These are phyloP conservation scores for Boletus rufocinnamomeus DNA, from an alignment of 768 basidiomycete genomes.

Conservation along the genomic window DNA sequence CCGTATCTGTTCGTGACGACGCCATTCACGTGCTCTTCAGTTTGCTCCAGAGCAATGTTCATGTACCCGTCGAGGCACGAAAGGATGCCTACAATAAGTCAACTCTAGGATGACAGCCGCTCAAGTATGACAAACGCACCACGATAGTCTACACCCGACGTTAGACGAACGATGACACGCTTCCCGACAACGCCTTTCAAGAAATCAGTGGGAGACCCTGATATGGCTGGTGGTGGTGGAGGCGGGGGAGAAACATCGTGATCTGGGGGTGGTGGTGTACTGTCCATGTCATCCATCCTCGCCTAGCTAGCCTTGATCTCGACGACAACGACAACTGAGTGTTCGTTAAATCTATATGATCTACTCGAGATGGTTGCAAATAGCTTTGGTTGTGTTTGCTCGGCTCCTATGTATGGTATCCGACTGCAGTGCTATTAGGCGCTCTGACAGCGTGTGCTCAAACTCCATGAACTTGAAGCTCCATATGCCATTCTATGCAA, in stretches of 20 bases:
- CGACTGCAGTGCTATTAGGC: not conserved
- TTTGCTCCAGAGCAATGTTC: conserved; percentile 98
- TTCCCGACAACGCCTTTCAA: conserved; percentile 97
- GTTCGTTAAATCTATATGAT: not conserved
- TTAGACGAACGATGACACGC: conserved; percentile 86
- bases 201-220: conserved; percentile 91
- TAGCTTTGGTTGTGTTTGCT: conserved; percentile 24
- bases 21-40: conserved; percentile 93
- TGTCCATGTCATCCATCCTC: conserved; percentile 33
- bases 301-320: not conserved
- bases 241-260: conserved; percentile 48
- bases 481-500: conserved; percentile 17
- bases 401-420: conserved; percentile 12
- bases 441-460: conserved; percentile 4
- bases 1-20: conserved; percentile 87
- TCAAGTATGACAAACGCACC: conserved; percentile 48
- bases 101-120: not conserved
- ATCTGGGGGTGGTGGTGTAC: conserved; percentile 41
- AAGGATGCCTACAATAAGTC: conserved; percentile 64
- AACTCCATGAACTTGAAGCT: conserved; percentile 13
- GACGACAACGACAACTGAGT: not conserved
- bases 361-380: not conserved
- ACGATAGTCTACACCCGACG: conserved; percentile 90
- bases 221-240: conserved; percentile 46
- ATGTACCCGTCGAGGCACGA: conserved; percentile 98